phyloP scores from a whole-genome alignment of 164 flowering plant species.

The Piper longum region DNA sequence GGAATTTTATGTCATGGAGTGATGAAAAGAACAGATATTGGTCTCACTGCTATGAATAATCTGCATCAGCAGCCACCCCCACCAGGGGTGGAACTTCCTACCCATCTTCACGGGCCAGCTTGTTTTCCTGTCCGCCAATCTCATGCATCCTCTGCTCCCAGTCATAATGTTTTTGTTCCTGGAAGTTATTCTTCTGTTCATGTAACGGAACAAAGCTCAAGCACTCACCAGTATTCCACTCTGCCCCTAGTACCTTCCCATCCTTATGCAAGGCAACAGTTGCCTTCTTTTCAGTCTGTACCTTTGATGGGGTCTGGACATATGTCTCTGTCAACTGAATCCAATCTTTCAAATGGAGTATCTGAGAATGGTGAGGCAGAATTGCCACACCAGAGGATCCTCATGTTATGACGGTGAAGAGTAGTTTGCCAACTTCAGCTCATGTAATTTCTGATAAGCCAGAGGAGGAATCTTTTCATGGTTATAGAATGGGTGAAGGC shows the following conservation, averaged over 20 bases:
- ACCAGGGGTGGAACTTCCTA: too few relatives aligned
- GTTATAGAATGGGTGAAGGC: slow-evolving; percentile 7
- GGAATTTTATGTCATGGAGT: too few relatives aligned
- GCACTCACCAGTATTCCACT: not conserved
- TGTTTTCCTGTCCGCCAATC: too few relatives aligned
- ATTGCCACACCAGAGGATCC: slow-evolving; percentile 1
- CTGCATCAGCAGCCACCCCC: too few relatives aligned
- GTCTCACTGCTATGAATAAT: too few relatives aligned
- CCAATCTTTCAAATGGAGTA: not conserved
- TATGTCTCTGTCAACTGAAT: slow-evolving; percentile 4
- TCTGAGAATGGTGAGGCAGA: slow-evolving; percentile 1
- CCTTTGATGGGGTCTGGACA: slow-evolving; percentile 1
- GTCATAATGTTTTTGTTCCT: too few relatives aligned
- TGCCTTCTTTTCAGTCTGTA: not conserved
- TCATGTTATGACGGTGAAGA: not conserved
- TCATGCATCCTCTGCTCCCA: too few relatives aligned
- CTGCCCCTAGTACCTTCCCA: slow-evolving; percentile 5
- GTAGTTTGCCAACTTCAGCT: not conserved
- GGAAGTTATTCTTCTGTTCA: slow-evolving; percentile 1
- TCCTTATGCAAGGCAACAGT: slow-evolving; percentile 5
- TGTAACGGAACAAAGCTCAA: not conserved
- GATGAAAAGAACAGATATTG: too few relatives aligned
- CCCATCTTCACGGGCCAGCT: too few relatives aligned
- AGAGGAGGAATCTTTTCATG: slow-evolving; percentile 3
- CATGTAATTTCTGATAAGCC: not conserved